Evolutionary conservation across 345 rosid genomes (phyloP), one percentile per base, ranked within the genome.

Genomic region (Hirschfeldia incana): DNA sequence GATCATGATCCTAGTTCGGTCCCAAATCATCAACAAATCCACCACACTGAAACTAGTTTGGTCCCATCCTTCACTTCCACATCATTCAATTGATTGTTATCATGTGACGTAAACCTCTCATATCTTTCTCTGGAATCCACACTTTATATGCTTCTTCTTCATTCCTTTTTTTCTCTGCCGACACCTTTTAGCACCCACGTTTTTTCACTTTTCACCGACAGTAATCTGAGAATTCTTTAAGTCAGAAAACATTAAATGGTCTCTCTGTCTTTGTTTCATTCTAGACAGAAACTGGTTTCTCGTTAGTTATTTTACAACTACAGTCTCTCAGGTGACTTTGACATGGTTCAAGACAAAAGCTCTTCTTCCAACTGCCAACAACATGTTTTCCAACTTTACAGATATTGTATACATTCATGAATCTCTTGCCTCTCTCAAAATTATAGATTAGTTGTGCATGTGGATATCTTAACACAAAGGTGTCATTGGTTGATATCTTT

Each of bases 321-420:
- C 61, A 32, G 21, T 1, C 34, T 70, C 70, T 77, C 34, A 57
- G 44, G 21, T 71, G 72, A 37, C 17, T n/a, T 26, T 79, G 60
- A 67, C 75, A 65, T 65, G 46, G 51, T 58, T 65, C 53, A 46
- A 74, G 78, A 74, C 60, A 79, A 53, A 74, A 53, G 46, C 59
- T 28, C n/a, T 16, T 62, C n/a, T 16, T 72, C 61, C 16, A 79
- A 69, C 70, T 62, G 70, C 82, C 78, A 79, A 51, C 70, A 74
- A 79, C 82, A 73, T 75, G 26, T n/a, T 36, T 36, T 61, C 74
- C 82, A 69, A 62, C 83, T 79, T 79, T 79, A 79, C 79, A 79
- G 78, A 79, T 79, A 79, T 53, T 53, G 83, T 74, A 69, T 79
- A 74, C 78, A 74, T 74, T n/a, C n/a, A 74, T 79, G 75, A 69